A percentile compares a stretch with the other conserved stretches of the same genome.
Evolutionary conservation across 805 yeast species (phyloP).

Genomic region (Spathaspora girioi): DNA sequence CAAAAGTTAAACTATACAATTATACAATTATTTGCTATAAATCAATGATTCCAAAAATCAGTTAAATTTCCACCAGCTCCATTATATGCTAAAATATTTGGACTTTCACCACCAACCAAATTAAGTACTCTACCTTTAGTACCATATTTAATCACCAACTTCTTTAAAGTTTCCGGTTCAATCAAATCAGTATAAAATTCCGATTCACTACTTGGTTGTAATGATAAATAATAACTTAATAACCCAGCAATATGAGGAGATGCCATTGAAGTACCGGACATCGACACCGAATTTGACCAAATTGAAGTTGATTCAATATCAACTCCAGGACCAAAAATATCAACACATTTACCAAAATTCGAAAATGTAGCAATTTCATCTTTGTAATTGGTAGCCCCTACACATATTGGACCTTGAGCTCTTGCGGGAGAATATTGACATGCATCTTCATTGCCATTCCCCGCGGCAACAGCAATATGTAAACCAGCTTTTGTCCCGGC

Average conservation of each 20-base stretch:
- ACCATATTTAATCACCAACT: slow-evolving; percentile 49
- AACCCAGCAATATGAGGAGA: slow-evolving; percentile 58
- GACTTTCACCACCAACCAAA: slow-evolving; percentile 44
- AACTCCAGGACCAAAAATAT: slow-evolving; percentile 54
- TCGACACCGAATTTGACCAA: slow-evolving; percentile 51
- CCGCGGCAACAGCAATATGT: slow-evolving; percentile 62
- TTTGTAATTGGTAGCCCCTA: slow-evolving; percentile 44
- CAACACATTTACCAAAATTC: slow-evolving; percentile 52
- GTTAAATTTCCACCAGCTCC: slow-evolving; percentile 57
- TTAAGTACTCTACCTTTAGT: slow-evolving; percentile 45
- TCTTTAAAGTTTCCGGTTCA: slow-evolving; percentile 52
- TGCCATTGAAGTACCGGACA: slow-evolving; percentile 66
- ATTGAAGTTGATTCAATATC: slow-evolving; percentile 54
- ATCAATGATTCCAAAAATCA: slow-evolving; percentile 43
- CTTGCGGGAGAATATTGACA: slow-evolving; percentile 59
- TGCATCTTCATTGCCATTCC: slow-evolving; percentile 59
- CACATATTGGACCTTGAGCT: slow-evolving; percentile 53
- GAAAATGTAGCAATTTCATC: slow-evolving; percentile 51
- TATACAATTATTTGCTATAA: no score
- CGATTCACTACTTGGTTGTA: slow-evolving; percentile 50
- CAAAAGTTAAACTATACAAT: background rate
- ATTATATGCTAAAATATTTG: slow-evolving; percentile 57
- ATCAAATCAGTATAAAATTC: slow-evolving; percentile 44
- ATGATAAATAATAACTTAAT: slow-evolving; percentile 52
- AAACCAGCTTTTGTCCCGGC: slow-evolving; percentile 56